Evolutionary conservation across 1,139 yeast genomes (phyloP).

Genomic region (Debaryomyces singareniensis): DNA sequence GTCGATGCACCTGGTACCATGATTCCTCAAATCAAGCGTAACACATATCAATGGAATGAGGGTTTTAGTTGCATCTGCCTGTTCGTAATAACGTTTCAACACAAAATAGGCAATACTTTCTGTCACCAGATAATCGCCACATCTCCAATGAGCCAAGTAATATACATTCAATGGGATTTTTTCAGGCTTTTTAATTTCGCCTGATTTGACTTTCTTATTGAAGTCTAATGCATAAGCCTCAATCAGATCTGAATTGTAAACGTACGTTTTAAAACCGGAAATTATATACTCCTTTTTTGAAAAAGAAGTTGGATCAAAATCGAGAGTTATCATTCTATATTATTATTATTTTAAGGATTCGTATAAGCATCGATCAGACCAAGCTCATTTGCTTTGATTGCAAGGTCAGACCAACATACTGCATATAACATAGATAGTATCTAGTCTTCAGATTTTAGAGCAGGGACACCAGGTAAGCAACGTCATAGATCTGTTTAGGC

Average conservation of each 20-base stretch:
- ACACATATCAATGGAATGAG: constrained; percentile 37
- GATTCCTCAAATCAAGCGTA: constrained; percentile 56
- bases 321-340: neutral
- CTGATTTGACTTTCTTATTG: constrained; percentile 7
- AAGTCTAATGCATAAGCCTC: constrained; percentile 17
- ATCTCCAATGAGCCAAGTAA: constrained; percentile 37
- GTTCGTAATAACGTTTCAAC: constrained; percentile 20
- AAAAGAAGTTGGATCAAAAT: constrained; percentile 6
- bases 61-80: constrained; percentile 6
- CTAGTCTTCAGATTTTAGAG: no score
- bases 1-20: constrained; percentile 45
- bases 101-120: constrained; percentile 27
- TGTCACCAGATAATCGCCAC: constrained; percentile 20
- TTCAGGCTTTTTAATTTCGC: constrained; percentile 3
- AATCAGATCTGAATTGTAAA: constrained; percentile 27
- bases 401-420: no score
- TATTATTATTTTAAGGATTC: no score
- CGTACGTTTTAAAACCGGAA: constrained; percentile 28
- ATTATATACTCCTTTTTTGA: constrained; percentile 19
- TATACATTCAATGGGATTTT: constrained; percentile 25
- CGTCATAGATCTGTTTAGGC: no score
- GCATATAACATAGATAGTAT: no score
- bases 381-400: no score
- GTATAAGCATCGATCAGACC: no score
- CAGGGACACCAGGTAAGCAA: no score